Base-by-base conservation (phyloP, 192 early-diverging fungal species). In the Entrophospora sp. region DNA sequence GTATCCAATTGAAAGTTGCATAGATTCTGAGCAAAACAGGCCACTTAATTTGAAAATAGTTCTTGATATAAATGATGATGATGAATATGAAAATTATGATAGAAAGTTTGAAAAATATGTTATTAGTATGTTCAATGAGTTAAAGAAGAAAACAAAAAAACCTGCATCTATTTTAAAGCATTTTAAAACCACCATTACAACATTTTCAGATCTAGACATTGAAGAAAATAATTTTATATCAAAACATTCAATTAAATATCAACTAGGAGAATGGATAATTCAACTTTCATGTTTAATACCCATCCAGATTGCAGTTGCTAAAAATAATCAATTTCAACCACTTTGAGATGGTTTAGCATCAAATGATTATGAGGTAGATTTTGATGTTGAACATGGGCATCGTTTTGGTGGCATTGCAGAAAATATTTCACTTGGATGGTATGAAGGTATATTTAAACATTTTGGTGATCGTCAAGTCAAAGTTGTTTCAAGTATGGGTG, bases 401-500 rank as follows among this genome's bases (percentile, higher is more conserved):
- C 8, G 28, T 8, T 1, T 46, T 14, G 31, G 10, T 20, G 24
- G 36, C 8, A 58, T 18, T 40, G 36, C 25, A 18, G 5, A n/a
- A 1, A 58, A 37, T 58, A 62, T 44, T 4, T 62, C 42, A 18
- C 45, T 62, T 46, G 43, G 31, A 37, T 46, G 43, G 61, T 63
- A 63, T 35, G 61, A 63, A 37, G 61, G 18, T 18, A 59, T 68
- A 1, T 59, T 68, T n/a, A 60, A 56, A 36, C 36, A 59, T 44
- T 46, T 35, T 60, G 66, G 38, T 0, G 44, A 68, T 59, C 8
- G 6, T 1, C 14, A 27, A 10, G 40, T 68, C 1, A 68, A 68
- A 57, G 66, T 57, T n/a, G 56, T 68, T 25, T 68, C 66, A 5
- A 45, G 25, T 6, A 68, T 68, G 66, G 66, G 66, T 8, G 66